A percentile compares a stretch with the other conserved stretches of the same genome.
phyloP scores from a whole-genome alignment of 2,329 filamentous ascomycete genomes.

The Calonectria hongkongensis region DNA sequence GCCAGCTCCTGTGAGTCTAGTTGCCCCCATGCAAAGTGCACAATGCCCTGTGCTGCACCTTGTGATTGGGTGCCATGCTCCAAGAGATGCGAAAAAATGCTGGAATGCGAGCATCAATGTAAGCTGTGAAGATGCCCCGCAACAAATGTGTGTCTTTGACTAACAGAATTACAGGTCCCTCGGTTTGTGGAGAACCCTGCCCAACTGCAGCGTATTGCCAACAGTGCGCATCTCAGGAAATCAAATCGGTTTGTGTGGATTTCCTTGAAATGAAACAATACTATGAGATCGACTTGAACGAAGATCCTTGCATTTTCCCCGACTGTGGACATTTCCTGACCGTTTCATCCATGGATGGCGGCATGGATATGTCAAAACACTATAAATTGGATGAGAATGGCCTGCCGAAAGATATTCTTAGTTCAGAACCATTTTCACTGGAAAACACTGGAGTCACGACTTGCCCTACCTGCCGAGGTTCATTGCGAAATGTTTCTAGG shows the following conservation, averaged over 20 bases:
- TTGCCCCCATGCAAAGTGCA: slow-evolving; percentile 72
- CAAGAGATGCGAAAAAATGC: slow-evolving; percentile 39
- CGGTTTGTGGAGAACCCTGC: slow-evolving; percentile 9
- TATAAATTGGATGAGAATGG: slow-evolving; percentile 2
- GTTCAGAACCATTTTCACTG: not conserved
- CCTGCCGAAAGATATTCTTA: not conserved
- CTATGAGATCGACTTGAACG: slow-evolving; percentile 73
- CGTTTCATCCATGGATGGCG: slow-evolving; percentile 6
- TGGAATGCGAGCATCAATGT: slow-evolving; percentile 13
- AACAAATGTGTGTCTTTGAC: not conserved
- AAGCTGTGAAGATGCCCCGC: not conserved
- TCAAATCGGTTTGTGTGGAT: slow-evolving; percentile 72
- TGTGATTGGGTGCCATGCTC: slow-evolving; percentile 81
- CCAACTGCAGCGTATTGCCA: not conserved
- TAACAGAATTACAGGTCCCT: not conserved
- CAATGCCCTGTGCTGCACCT: slow-evolving; percentile 78
- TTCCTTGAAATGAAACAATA: slow-evolving; percentile 73
- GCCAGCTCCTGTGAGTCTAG: slow-evolving; percentile 68
- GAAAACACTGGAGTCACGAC: slow-evolving; percentile 7
- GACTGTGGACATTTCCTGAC: slow-evolving; percentile 62
- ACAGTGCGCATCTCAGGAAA: slow-evolving; percentile 53
- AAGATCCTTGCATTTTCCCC: slow-evolving; percentile 77
- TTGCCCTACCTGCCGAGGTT: slow-evolving; percentile 7
- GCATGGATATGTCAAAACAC: slow-evolving; percentile 8
- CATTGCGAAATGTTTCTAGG: slow-evolving; percentile 12